phyloP scores from a whole-genome alignment of 2,329 filamentous ascomycete species.

The Scytalidium sp. region DNA sequence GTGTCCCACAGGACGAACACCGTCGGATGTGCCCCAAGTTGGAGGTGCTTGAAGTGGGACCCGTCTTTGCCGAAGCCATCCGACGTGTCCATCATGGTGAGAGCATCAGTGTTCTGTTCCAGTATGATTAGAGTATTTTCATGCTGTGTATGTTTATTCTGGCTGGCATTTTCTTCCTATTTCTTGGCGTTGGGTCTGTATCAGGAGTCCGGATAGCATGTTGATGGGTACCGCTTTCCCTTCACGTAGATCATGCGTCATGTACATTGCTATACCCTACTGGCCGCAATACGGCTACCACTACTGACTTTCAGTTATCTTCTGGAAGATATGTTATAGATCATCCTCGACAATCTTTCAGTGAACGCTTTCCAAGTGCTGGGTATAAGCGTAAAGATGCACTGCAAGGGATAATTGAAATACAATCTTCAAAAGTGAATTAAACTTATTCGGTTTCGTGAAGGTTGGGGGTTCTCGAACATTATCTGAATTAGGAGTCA shows the following conservation, averaged over 20 bases:
- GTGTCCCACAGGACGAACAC: conserved; percentile 85
- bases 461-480: too few species aligned
- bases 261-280: conserved; percentile 28
- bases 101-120: conserved; percentile 93
- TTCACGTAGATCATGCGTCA: conserved; percentile 12
- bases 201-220: conserved; percentile 12
- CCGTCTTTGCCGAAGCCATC: conserved; percentile 93
- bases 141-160: conserved; percentile 8
- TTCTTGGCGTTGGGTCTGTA: conserved; percentile 15
- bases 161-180: conserved; percentile 18
- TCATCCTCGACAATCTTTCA: conserved; percentile 19
- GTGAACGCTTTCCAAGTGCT: conserved; percentile 31
- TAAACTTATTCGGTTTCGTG: not conserved
- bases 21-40: conserved; percentile 76
- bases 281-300: conserved; percentile 8
- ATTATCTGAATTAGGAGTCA: too few species aligned
- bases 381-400: conserved; percentile 22
- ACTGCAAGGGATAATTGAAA: not conserved
- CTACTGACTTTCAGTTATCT: conserved; percentile 6
- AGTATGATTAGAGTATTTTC: conserved; percentile 58
- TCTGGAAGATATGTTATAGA: conserved; percentile 6
- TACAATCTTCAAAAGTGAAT: not conserved
- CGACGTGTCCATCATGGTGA: conserved; percentile 96
- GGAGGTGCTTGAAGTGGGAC: conserved; percentile 86
- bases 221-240: conserved; percentile 8